Evolutionary conservation across 1,284 basidiomycete species (phyloP), one percentile per base, ranked within the genome.

Genomic region (Dichomitus squalens): DNA sequence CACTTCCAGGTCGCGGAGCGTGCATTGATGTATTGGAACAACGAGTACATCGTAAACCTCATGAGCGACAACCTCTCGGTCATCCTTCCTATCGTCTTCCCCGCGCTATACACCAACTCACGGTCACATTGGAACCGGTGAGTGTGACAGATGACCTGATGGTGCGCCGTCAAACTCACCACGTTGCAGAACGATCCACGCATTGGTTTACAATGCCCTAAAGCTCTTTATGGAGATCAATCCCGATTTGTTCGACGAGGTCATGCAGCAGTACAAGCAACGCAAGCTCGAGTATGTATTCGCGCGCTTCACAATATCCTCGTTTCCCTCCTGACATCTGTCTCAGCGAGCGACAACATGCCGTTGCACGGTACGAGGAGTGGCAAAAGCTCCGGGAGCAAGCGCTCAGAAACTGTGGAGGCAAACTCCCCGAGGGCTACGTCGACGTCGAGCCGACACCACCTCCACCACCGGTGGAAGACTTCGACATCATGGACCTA

Each of bases 151-250:
- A 2, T 44, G 16, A 29, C 39, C 27, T 65, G 21, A 50, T 35
- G 25, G 29, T 25, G 31, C 25, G 4, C 8, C 9, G n/a, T 52
- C 11, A 43, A 5, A 8, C 43, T 54, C 54, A 61, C 7, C 55
- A 21, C 23, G 36, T n/a, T 52, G 27, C 60, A 96, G 96, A 63
- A 98, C 97, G 48, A 99, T 99, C 69, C 96, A 99, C 68, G 94
- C 93, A 58, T 96, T 99, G 88, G 96, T 99, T 21, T 99, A 97
- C 79, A 98, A 98, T 70, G 96, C 97, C 3, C 80, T 99, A 72
- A 99, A 97, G 73, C 76, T 99, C 58, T 97, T 98, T 76, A 99
- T 99, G 96, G 96, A 99, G 76, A 95, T 99, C 73, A 99, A 98
- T 72, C 93, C 95, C 1, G 91, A 96, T 66, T 77, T 98, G 27